Conservation (phyloP, 139 green algal genomes). For the Picocystis salinarum region DNA sequence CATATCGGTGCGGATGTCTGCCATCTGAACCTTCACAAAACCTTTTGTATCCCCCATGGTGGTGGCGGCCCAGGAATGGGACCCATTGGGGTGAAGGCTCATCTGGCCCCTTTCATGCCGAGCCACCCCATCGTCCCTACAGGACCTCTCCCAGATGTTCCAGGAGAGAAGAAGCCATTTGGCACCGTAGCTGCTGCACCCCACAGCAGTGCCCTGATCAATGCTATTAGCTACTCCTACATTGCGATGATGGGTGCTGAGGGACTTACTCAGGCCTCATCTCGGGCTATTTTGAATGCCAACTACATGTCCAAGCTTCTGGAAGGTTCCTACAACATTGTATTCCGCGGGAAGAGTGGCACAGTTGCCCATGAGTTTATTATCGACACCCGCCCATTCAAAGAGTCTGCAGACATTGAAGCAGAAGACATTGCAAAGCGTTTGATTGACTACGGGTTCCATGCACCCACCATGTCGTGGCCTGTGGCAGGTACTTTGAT, state of each 20-base stretch:
- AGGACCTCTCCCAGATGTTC: constrained; percentile 33
- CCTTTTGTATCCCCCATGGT: constrained; percentile 99
- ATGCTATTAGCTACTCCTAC: constrained; percentile 96
- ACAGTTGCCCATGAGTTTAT: constrained; percentile 99
- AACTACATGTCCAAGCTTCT: constrained; percentile 98
- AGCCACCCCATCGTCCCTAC: constrained; percentile 73
- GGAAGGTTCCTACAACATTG: constrained; percentile 53
- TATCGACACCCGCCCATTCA: constrained; percentile 69
- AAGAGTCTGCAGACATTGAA: constrained; percentile 60
- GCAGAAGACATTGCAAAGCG: constrained; percentile 94
- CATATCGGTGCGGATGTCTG: constrained; percentile 97
- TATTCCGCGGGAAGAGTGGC: constrained; percentile 59
- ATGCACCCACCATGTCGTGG: constrained; percentile 98
- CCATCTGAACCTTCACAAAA: constrained; percentile 99
- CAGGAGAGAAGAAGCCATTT: constrained; percentile 48
- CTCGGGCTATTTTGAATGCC: constrained; percentile 76
- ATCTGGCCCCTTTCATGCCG: constrained; percentile 92
- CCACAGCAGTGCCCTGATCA: constrained; percentile 87
- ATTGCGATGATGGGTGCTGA: constrained; percentile 92
- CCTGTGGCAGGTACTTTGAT: constrained; percentile 94
- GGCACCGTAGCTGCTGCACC: constrained; percentile 83
- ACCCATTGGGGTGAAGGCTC: constrained; percentile 77
- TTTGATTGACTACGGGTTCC: constrained; percentile 97
- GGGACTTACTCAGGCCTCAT: constrained; percentile 64
- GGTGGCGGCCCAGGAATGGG: constrained; percentile 55